phyloP scores from a whole-genome alignment of 225 moss, liverwort and hornwort species.

The Pseudoscleropodium purum region DNA sequence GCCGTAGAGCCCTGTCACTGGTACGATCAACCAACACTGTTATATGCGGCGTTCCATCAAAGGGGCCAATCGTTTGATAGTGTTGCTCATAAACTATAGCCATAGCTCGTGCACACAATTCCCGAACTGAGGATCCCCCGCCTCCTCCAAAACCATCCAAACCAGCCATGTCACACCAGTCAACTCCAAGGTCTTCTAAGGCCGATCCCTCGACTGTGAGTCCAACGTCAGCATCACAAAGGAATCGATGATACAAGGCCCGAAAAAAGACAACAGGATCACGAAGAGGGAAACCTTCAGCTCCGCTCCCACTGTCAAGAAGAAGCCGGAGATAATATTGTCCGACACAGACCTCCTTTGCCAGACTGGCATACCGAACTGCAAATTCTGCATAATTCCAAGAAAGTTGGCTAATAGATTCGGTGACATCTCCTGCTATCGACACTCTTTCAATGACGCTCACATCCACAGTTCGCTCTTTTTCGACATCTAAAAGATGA shows the following conservation, averaged over 20 bases:
- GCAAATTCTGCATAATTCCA: constrained; percentile 97
- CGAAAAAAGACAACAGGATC: constrained; percentile 81
- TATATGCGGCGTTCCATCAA: constrained; percentile 87
- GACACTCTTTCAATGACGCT: constrained; percentile 45
- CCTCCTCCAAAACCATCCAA: constrained; percentile 97
- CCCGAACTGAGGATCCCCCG: constrained; percentile 75
- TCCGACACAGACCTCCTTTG: constrained; percentile 91
- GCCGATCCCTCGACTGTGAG: constrained; percentile 79
- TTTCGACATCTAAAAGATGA: constrained; percentile 85
- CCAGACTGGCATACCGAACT: constrained; percentile 77
- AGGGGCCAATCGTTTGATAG: constrained; percentile 66
- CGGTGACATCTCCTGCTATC: constrained; percentile 33
- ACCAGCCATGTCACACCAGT: constrained; percentile 95
- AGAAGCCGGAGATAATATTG: constrained; percentile 85
- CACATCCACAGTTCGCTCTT: constrained; percentile 76
- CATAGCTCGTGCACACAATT: constrained; percentile 92
- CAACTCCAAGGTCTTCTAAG: constrained; percentile 68
- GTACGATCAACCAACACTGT: constrained; percentile 88
- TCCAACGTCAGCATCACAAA: constrained; percentile 86
- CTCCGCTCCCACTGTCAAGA: constrained; percentile 68
- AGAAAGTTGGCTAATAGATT: constrained; percentile 65
- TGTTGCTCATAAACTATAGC: constrained; percentile 91
- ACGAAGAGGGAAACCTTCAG: constrained; percentile 75
- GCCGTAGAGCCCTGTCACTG: constrained; percentile 81
- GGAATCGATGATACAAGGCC: constrained; percentile 88